Base-by-base conservation (phyloP, 2,329 filamentous ascomycete genomes). In the Neofusicoccum sp. region DNA sequence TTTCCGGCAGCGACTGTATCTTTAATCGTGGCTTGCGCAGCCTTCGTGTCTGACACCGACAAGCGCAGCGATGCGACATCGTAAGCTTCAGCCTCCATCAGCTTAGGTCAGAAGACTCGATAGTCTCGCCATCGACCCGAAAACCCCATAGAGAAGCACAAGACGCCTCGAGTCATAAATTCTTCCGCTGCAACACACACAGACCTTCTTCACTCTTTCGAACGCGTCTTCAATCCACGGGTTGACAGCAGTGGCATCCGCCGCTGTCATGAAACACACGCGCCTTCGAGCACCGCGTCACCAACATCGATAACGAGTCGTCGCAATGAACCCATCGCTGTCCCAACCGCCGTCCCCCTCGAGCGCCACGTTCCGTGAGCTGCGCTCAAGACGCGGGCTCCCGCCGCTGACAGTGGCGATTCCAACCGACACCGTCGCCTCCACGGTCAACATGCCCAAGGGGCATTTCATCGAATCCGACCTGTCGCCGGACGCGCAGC, bases 31-130 rank as follows among this genome's bases (percentile, higher is more conserved):
- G 16, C 30, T 11, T 16, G 16, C 47, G 31, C 26, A 49, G 47
- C 31, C 30, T 54, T 41, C 49, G 49, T 41, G 36, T 54, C 49
- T 54, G 49, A 54, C 49, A 49, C 47, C 20, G 31, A 36, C 49
- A 53, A 53, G 33, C 11, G 34, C 11, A 16, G 36, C 24, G 51
- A 41, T 54, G 51, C 51, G 36, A 54, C 51, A 41, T 43, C 20
- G 36, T 54, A 54, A 54, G 51, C 51, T 54, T 54, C 51, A 54
- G 38, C 38, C 45, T 48, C 28, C 51, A 54, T 54, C 51, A 54
- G 51, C 51, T 54, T 54, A 54, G 51, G 51, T 54, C 51, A 54
- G 51, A 54, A 43, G 51, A 54, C 36, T 20, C 20, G 20, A 20
- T 20, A 20, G 20, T 20, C 20, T 20, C 20, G 14, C 9, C 51